Evolutionary conservation across 768 basidiomycete species (phyloP), one percentile per base, ranked within the genome.

Genomic region (Hygrocybe punicea): DNA sequence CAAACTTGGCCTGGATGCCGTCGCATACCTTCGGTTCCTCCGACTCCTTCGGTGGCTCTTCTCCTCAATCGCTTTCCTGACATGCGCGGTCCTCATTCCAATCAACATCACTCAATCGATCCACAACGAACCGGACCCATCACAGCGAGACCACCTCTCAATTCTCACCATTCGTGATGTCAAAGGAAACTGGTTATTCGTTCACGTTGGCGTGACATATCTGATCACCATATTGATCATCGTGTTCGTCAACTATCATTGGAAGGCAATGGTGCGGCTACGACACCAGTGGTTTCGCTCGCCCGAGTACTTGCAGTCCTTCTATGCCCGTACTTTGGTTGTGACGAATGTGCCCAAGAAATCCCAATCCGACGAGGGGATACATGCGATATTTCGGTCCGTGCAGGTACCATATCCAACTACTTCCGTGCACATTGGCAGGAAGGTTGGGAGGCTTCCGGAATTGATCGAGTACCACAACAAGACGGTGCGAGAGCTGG

Each of bases 401-500:
- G 75, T 88, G 13, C 80, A 83, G 55, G 83, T 94, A 6, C 93
- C 93, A 13, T 95, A 96, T 69, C 93, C 93, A 1, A 93, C 93
- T 0, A 93, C 91, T 1, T 86, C 89, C 21, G 93, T 95, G 6
- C 91, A 94, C 71, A 86, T 95, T 51, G 89, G 93, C 21, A 85
- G 93, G 19, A 84, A 83, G 62, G 88, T 98, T 34, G 96, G 94
- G 24, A 81, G 84, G 56, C 85, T 98, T 14, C 93, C 97, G 0
- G 86, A 93, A 58, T 76, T 97, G 55, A 91, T 99, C 60, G 90
- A 96, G 56, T 89, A 86, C 64, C 92, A 95, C 71, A 98, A 98
- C 70, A 76, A 85, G 53, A 88, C 92, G n/a, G 96, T 99, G n/a
- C 81, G 89, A 48, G 87, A 96, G 63, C 83, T 98, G 56, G 97